Percentiles rank a stretch among this genome's conserved stretches.
phyloP scores from a whole-genome alignment of 495 filamentous ascomycete species.

The Xanthoparmelia taractica region DNA sequence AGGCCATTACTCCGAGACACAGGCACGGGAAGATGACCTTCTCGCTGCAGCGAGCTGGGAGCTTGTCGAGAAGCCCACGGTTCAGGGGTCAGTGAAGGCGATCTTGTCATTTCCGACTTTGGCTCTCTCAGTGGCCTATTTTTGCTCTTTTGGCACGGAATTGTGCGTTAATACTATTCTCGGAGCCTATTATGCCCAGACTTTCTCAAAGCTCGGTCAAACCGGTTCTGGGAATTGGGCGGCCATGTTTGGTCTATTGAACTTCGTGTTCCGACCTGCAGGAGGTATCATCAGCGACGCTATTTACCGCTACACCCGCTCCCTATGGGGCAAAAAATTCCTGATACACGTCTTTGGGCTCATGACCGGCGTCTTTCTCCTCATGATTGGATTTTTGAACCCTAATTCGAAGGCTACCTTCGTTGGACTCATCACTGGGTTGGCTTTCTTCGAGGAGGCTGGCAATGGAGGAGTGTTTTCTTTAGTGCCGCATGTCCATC shows the following conservation, averaged over 20 bases:
- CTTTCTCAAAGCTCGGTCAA: constrained; percentile 65
- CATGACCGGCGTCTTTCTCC: constrained; percentile 54
- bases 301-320: constrained; percentile 53
- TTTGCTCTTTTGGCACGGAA: constrained; percentile 78
- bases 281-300: constrained; percentile 68
- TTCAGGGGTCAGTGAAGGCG: constrained; percentile 48
- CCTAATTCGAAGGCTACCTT: constrained; percentile 52
- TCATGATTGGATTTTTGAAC: constrained; percentile 62
- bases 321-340: constrained; percentile 70
- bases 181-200: constrained; percentile 65
- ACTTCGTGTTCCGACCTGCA: constrained; percentile 62
- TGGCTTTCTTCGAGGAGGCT: constrained; percentile 75
- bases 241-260: constrained; percentile 84
- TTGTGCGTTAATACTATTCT: constrained; percentile 79
- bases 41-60: constrained; percentile 47
- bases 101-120: constrained; percentile 57
- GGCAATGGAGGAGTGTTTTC: constrained; percentile 79
- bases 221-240: constrained; percentile 68
- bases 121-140: constrained; percentile 59
- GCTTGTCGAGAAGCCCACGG: constrained; percentile 57
- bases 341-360: constrained; percentile 56
- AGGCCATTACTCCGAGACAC: constrained; percentile 36
- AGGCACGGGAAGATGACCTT: constrained; percentile 45
- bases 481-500: constrained; percentile 74
- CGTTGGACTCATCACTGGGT: constrained; percentile 63